A percentile compares a stretch with the other conserved stretches of the same genome.
These are phyloP conservation scores for Yamadazyma sp. DNA, from an alignment of 1,139 yeast species.

Conservation along the genomic window DNA sequence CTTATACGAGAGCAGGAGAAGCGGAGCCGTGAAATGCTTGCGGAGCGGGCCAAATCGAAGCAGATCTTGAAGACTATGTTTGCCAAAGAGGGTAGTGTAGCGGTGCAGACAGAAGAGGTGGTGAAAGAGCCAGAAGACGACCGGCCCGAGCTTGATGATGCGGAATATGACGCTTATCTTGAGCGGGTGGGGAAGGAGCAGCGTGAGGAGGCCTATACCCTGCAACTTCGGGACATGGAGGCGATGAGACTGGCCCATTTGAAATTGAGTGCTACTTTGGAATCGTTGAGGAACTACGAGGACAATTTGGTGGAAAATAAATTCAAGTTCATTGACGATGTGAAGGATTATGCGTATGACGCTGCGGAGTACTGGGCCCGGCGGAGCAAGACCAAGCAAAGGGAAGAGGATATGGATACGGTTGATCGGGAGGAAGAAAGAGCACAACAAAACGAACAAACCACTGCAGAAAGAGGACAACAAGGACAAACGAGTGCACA, in stretches of 20 bases:
- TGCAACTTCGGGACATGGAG: constrained; percentile 16
- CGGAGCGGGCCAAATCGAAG: constrained; percentile 54
- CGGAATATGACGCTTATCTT: constrained; percentile 30
- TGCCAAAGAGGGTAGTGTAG: constrained; percentile 31
- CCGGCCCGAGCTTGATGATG: constrained; percentile 28
- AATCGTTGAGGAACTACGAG: constrained; percentile 29
- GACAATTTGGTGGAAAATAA: constrained; percentile 36
- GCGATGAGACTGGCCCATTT: constrained; percentile 21
- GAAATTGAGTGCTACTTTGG: constrained; percentile 19
- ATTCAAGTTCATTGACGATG: constrained; percentile 32
- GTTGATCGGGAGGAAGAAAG: constrained; percentile 5
- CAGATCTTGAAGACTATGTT: constrained; percentile 48
- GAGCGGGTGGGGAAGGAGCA: constrained; percentile 13
- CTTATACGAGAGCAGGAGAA: constrained; percentile 57
- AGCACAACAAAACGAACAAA: not conserved
- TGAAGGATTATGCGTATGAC: constrained; percentile 18
- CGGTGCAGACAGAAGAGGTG: constrained; percentile 7
- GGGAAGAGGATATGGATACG: constrained; percentile 23
- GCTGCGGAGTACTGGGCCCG: constrained; percentile 6
- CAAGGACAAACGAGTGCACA: not conserved
- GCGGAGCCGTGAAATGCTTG: constrained; percentile 49
- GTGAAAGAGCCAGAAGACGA: constrained; percentile 28
- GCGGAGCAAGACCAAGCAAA: constrained; percentile 6
- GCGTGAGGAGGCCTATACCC: constrained; percentile 17
- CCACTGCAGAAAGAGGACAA: too few species aligned